A percentile compares a stretch with the other conserved stretches of the same genome.
Conservation (phyloP, 306 rosid species). For the Trifolium subterraneum region DNA sequence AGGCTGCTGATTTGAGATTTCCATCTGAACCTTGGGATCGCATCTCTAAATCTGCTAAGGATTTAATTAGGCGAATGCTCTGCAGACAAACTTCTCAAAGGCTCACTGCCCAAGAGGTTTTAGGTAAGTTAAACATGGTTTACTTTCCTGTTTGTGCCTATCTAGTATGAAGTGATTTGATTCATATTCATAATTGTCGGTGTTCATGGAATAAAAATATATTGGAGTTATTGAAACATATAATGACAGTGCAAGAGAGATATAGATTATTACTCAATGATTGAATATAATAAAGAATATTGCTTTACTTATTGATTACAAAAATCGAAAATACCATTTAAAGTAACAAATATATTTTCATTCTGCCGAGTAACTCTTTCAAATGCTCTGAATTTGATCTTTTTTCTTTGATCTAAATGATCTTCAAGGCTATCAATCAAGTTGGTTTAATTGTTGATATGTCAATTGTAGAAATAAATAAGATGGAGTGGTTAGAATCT, state of each 20-base stretch:
- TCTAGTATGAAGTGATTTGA: constrained; percentile 12
- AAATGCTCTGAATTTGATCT: not conserved
- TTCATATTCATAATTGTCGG: constrained; percentile 17
- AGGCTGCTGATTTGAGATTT: constrained; percentile 71
- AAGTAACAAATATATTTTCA: not conserved
- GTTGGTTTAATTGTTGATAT: not conserved
- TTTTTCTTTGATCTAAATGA: constrained; percentile 4
- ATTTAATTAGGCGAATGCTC: constrained; percentile 77
- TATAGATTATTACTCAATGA: not conserved
- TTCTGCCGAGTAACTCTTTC: constrained; percentile 10
- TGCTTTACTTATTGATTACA: constrained; percentile 4
- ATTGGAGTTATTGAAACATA: constrained; percentile 1
- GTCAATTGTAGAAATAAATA: constrained; percentile 13
- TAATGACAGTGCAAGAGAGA: constrained; percentile 22
- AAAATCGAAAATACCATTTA: constrained; percentile 7
- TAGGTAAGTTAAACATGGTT: constrained; percentile 51
- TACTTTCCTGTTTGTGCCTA: constrained; percentile 10
- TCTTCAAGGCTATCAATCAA: constrained; percentile 18
- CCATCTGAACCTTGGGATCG: constrained; percentile 72
- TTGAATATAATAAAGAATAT: constrained; percentile 10
- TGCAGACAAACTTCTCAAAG: constrained; percentile 71
- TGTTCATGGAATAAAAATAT: constrained; percentile 13
- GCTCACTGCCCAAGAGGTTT: constrained; percentile 76
- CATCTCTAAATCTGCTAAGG: constrained; percentile 70
- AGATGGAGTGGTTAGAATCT: not conserved